These are phyloP conservation scores for Elsinoe necatrix DNA, from an alignment of 2,329 filamentous ascomycete species.

Conservation along the genomic window DNA sequence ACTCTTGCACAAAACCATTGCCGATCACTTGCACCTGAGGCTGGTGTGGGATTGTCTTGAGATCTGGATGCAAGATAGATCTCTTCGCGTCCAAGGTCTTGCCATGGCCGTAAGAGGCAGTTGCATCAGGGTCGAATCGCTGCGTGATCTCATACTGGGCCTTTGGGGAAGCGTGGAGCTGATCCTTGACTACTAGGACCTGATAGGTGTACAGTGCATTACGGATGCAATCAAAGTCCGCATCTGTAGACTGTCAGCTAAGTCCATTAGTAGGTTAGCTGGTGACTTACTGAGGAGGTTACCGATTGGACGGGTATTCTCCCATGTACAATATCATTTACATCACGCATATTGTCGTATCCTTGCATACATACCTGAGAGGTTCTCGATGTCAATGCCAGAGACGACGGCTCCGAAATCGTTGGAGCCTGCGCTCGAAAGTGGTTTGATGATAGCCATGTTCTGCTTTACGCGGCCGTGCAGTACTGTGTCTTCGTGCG, in stretches of 20 bases:
- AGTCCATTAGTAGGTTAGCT: background rate
- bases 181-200: conserved; percentile 63
- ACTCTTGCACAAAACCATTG: conserved; percentile 60
- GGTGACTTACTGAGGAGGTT: conserved; percentile 40
- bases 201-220: conserved; percentile 60
- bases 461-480: background rate
- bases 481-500: no score
- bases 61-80: conserved; percentile 63
- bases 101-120: conserved; percentile 61
- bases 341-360: background rate
- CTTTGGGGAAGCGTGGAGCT: conserved; percentile 54
- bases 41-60: conserved; percentile 73
- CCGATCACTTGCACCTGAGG: conserved; percentile 75
- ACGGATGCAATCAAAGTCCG: conserved; percentile 56
- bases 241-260: conserved; percentile 36
- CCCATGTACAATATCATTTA: conserved; percentile 1
- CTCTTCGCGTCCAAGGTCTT: conserved; percentile 61
- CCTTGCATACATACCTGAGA: conserved; percentile 13
- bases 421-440: background rate
- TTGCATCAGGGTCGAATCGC: conserved; percentile 59
- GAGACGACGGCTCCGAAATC: conserved; percentile 26
- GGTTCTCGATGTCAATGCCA: conserved; percentile 25
- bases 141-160: conserved; percentile 67
- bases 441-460: background rate
- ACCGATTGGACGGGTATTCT: conserved; percentile 37